These are phyloP conservation scores for Cystoderma amianthinum DNA, from an alignment of 768 basidiomycete species.

Conservation along the genomic window DNA sequence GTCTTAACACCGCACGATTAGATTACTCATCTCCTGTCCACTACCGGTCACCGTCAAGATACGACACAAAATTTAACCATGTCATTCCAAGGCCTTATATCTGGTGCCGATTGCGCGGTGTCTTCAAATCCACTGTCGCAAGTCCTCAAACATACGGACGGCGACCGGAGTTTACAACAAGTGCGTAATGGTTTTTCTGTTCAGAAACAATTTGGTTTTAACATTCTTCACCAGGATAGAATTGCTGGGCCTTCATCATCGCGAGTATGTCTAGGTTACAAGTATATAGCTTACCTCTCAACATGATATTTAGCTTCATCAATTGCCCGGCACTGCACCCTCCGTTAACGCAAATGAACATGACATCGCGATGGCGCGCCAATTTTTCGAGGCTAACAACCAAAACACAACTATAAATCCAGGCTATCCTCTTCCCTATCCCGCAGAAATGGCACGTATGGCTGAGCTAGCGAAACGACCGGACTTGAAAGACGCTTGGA, in stretches of 20 bases:
- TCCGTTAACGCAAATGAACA: conserved; percentile 45
- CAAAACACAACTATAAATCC: conserved; percentile 23
- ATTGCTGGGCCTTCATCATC: conserved; percentile 68
- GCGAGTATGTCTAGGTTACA: conserved; percentile 33
- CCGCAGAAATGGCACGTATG: conserved; percentile 21
- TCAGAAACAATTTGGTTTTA: background rate
- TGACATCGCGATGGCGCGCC: conserved; percentile 69
- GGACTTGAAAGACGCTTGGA: conserved; percentile 47
- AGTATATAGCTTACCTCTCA: background rate
- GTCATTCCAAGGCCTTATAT: conserved; percentile 76
- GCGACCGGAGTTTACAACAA: conserved; percentile 83
- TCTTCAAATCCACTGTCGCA: conserved; percentile 82
- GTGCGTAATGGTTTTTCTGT: conserved; percentile 30
- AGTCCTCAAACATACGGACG: conserved; percentile 85
- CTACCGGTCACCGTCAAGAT: too few relatives aligned
- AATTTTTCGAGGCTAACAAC: conserved; percentile 60
- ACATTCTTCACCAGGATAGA: conserved; percentile 48
- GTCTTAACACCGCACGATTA: conserved; percentile 12
- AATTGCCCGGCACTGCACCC: conserved; percentile 57
- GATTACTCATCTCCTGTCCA: background rate
- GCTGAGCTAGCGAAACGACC: conserved; percentile 23
- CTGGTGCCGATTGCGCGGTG: conserved; percentile 85
- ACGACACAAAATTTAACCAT: too few relatives aligned
- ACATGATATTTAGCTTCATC: conserved; percentile 53
- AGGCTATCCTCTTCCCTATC: conserved; percentile 24